phyloP scores from a whole-genome alignment of 495 filamentous ascomycete genomes.

The Xylaria venustula region DNA sequence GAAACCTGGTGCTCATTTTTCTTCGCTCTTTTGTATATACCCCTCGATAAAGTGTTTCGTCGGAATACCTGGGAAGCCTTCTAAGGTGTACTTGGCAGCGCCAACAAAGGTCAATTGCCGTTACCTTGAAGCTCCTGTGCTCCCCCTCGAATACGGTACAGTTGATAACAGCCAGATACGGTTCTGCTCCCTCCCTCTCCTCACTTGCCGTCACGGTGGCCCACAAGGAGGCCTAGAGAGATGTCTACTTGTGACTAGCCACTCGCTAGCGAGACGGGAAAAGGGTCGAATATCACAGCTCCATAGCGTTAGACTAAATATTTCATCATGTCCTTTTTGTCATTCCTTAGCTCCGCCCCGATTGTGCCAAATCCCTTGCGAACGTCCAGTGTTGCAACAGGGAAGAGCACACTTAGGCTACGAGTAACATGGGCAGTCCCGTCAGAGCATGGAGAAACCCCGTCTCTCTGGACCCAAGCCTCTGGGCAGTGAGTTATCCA shows the following conservation, averaged over 20 bases:
- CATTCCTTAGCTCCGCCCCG: neutral
- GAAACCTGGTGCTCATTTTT: neutral
- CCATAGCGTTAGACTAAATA: slow-evolving; percentile 3
- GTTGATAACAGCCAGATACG: neutral
- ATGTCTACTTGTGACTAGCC: slow-evolving; percentile 19
- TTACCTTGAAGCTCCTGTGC: neutral
- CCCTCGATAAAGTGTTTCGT: neutral
- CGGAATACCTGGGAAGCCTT: neutral
- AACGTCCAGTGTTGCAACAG: neutral
- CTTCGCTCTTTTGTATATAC: neutral
- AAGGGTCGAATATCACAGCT: neutral
- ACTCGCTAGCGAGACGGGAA: slow-evolving; percentile 11
- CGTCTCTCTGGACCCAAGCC: slow-evolving; percentile 4
- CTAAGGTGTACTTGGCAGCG: neutral
- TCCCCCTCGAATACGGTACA: neutral
- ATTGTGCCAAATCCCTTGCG: too few relatives aligned
- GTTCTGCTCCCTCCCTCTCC: slow-evolving; percentile 8
- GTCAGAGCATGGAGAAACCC: neutral
- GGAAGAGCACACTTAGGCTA: neutral
- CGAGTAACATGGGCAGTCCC: neutral
- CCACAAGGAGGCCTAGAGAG: slow-evolving; percentile 22
- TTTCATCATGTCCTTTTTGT: neutral
- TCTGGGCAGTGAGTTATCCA: slow-evolving; percentile 2
- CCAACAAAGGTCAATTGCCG: neutral
- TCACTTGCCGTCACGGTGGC: slow-evolving; percentile 27